Base-by-base conservation (phyloP, 768 basidiomycete genomes). In the Termitomyces sp. region DNA sequence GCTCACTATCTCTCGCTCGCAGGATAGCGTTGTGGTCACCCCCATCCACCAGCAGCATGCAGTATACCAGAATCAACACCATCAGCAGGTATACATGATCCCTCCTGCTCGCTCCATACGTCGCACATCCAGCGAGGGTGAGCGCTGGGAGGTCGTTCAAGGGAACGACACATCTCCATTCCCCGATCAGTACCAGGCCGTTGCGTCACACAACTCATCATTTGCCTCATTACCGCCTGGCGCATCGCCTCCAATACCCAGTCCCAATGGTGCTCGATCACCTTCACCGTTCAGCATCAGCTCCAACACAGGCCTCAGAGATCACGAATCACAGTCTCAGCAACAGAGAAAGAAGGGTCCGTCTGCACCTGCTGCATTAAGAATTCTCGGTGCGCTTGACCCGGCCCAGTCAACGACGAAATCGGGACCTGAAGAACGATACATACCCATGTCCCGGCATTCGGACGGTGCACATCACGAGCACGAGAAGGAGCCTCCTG, bases 381-480 rank as follows among this genome's bases (percentile, higher is more conserved):
- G 78, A 19, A 85, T 87, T 45, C 72, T 88, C 54, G 75, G 73
- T 46, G 76, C 88, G 3, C 73, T 90, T 15, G 87, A 90, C 54
- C 85, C 88, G 0, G 76, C 71, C 0, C 62, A 63, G 9, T 71
- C 57, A 58, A 69, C 50, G 70, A 35, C 64, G 42, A 62, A 62
- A 43, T 58, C 69, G 0, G 60, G 64, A 11, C 72, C 73, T 7
- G 74, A 76, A 50, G 71, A 77, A 45, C 66, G 70, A 5, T 59
- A 65, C 23, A 28, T 26, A 5, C 50, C 64, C 0, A 30, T 19
- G 3, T 41, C 54, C 3, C 35, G 11, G 11, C 57, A 61, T 3
- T 71, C 72, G 3, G 75, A 76, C 43, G 66, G 63, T 57, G 68
- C 68, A 5, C 68, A 73, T 56, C 63, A 64, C 8, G 64, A 64